phyloP scores from a whole-genome alignment of 202 grass and related monocot species.

The Bolboschoenoplectus hybrid region DNA sequence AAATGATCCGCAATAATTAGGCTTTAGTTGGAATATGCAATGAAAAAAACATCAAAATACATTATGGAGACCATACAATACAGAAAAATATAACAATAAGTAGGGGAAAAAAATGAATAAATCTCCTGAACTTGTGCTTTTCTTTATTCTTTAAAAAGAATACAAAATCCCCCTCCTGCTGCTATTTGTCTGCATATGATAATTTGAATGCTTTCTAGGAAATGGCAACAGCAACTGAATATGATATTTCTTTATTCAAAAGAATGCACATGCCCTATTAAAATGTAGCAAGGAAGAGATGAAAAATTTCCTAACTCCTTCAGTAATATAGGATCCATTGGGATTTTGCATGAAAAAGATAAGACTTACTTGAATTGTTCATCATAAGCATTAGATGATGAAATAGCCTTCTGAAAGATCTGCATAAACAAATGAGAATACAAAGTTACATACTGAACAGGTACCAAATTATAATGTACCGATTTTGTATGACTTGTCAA shows the following conservation, averaged over 20 bases:
- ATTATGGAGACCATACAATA: conserved; percentile 14
- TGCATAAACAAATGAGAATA: conserved; percentile 33
- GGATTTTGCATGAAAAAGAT: neutral
- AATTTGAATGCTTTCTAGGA: neutral
- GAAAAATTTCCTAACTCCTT: neutral
- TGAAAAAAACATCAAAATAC: neutral
- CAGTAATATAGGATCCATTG: neutral
- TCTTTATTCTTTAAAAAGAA: neutral
- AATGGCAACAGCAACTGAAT: neutral
- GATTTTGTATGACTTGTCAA: neutral
- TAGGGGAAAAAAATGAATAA: neutral
- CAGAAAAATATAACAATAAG: too few species aligned
- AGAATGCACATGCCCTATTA: neutral
- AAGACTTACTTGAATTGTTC: conserved; percentile 78
- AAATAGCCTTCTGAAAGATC: conserved; percentile 99
- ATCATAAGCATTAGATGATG: conserved; percentile 88
- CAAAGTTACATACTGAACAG: conserved; percentile 13
- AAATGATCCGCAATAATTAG: neutral
- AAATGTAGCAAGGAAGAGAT: neutral
- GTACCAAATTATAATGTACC: neutral
- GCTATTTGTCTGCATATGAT: neutral
- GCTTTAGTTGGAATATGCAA: neutral
- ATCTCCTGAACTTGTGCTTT: neutral
- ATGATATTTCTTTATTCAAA: neutral
- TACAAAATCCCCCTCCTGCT: neutral